phyloP scores from a whole-genome alignment of 75 land plant genomes.

The Ceratopteris richardii region DNA sequence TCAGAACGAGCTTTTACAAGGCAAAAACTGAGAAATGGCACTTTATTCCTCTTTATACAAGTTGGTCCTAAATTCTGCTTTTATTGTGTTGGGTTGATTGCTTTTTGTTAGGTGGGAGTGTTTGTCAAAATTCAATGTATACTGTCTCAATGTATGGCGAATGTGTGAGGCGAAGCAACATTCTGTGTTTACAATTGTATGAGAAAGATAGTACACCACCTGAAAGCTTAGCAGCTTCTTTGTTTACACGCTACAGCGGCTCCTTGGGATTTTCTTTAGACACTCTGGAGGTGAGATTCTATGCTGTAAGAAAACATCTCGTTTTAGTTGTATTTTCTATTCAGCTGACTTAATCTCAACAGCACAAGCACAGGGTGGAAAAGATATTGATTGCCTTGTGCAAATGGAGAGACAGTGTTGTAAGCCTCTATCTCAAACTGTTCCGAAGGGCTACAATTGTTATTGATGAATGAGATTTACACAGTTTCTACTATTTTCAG shows the following conservation, averaged over 20 bases:
- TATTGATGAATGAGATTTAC: not conserved
- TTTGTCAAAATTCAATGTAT: not conserved
- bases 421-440: too few species aligned
- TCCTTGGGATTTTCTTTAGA: not conserved
- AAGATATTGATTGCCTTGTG: slow-evolving; percentile 51
- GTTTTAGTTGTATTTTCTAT: not conserved
- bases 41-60: too few species aligned
- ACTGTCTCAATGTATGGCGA: slow-evolving; percentile 30
- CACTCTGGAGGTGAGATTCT: not conserved
- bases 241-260: slow-evolving; percentile 36
- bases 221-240: slow-evolving; percentile 48
- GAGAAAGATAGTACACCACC: slow-evolving; percentile 60
- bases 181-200: slow-evolving; percentile 79
- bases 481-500: slow-evolving; percentile 23
- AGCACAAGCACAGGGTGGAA: slow-evolving; percentile 19
- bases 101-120: not conserved
- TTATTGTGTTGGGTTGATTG: not conserved
- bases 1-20: slow-evolving; percentile 41
- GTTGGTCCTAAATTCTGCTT: too few species aligned
- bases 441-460: too few species aligned
- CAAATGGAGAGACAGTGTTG: slow-evolving; percentile 89
- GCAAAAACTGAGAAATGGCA: too few species aligned
- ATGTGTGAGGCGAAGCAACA: slow-evolving; percentile 71
- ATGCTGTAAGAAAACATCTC: not conserved
- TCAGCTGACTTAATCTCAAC: too few species aligned